A percentile compares a stretch with the other conserved stretches of the same genome.
Conservation (phyloP, 2,329 filamentous ascomycete species). For the Sphaerulina vaccinii region DNA sequence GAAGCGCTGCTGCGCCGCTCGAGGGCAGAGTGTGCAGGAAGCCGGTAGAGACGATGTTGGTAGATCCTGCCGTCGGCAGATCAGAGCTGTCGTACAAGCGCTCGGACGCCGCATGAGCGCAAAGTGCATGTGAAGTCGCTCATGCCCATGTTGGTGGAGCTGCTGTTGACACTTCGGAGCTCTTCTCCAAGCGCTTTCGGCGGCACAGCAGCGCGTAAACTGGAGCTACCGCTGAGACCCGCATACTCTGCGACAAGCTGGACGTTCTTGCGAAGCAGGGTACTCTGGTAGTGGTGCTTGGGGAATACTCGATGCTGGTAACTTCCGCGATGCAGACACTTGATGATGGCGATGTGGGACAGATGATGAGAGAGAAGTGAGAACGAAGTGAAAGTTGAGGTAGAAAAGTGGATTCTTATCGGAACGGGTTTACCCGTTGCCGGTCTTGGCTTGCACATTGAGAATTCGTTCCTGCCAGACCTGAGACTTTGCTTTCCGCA, state of each 20-base stretch:
- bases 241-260: not conserved
- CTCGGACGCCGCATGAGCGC: slow-evolving; percentile 3
- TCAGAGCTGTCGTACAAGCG: slow-evolving; percentile 3
- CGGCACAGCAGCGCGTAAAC: slow-evolving; percentile 11
- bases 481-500: slow-evolving; percentile 1
- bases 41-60: slow-evolving; percentile 1
- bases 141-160: slow-evolving; percentile 12
- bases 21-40: not conserved
- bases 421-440: not conserved
- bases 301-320: not conserved
- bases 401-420: not conserved
- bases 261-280: not conserved
- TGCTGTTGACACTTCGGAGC: slow-evolving; percentile 1
- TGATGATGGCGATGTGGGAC: not conserved
- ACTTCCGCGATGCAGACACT: no score
- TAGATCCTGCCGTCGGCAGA: slow-evolving; percentile 10
- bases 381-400: no score
- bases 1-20: slow-evolving; percentile 8
- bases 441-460: not conserved
- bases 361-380: not conserved
- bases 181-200: slow-evolving; percentile 8
- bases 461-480: not conserved
- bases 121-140: slow-evolving; percentile 5
- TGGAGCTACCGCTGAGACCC: not conserved
- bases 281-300: not conserved